These are phyloP conservation scores for Starmerella asiatica DNA, from an alignment of 805 yeast species.

Conservation along the genomic window DNA sequence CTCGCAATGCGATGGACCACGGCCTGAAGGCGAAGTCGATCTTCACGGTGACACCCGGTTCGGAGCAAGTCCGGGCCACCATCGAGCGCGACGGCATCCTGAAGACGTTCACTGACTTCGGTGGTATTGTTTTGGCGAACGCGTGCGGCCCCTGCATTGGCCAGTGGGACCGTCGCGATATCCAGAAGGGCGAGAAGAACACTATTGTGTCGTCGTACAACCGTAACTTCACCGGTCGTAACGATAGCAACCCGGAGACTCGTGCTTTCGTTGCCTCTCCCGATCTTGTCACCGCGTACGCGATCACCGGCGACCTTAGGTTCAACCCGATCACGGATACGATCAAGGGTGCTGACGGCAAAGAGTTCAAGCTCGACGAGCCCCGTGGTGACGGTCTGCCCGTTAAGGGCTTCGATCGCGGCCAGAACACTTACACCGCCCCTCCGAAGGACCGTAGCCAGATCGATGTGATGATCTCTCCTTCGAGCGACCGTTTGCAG, in stretches of 20 bases:
- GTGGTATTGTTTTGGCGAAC: conserved; percentile 89
- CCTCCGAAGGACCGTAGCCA: conserved; percentile 78
- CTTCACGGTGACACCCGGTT: conserved; percentile 93
- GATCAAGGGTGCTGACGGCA: conserved; percentile 76
- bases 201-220: conserved; percentile 94
- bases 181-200: conserved; percentile 88
- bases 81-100: conserved; percentile 93
- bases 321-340: conserved; percentile 92
- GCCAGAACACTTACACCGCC: conserved; percentile 92
- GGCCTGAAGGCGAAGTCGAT: conserved; percentile 87
- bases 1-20: conserved; percentile 76
- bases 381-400: conserved; percentile 91
- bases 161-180: conserved; percentile 94
- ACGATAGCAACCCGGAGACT: conserved; percentile 95
- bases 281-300: conserved; percentile 89
- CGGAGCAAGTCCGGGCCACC: conserved; percentile 96
- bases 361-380: conserved; percentile 74
- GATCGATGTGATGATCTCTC: conserved; percentile 64
- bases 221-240: conserved; percentile 96
- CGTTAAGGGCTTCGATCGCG: conserved; percentile 74
- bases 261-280: conserved; percentile 97
- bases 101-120: conserved; percentile 74
- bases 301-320: conserved; percentile 89
- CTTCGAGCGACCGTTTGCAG: conserved; percentile 94
- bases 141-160: conserved; percentile 99